These are phyloP conservation scores for Fagus sylvatica DNA, from an alignment of 306 rosid species.

Conservation along the genomic window DNA sequence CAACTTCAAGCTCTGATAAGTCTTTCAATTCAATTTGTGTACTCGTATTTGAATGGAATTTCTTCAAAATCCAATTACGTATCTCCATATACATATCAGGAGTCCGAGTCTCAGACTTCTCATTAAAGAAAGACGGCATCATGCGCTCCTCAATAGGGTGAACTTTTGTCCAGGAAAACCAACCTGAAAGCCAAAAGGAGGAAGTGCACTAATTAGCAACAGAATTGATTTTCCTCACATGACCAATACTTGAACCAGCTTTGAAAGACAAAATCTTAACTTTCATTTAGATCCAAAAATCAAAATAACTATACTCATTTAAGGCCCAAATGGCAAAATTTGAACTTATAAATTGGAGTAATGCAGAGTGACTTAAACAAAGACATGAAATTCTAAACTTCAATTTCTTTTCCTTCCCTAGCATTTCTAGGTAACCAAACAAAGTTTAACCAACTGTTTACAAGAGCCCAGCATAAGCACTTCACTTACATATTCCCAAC, in stretches of 20 bases:
- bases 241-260: conserved; percentile 5
- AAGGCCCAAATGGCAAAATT: no score
- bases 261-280: neutral
- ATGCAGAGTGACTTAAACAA: neutral
- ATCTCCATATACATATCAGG: conserved; percentile 70
- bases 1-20: conserved; percentile 70
- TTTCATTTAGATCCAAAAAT: neutral
- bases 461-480: neutral
- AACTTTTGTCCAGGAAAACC: conserved; percentile 79
- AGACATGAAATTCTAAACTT: neutral
- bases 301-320: no score
- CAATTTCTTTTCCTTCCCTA: neutral
- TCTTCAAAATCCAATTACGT: conserved; percentile 77
- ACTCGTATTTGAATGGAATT: conserved; percentile 59
- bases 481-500: neutral
- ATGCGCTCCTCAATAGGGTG: conserved; percentile 73
- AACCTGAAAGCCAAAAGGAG: conserved; percentile 58
- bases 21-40: conserved; percentile 64
- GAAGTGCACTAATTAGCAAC: conserved; percentile 6
- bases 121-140: conserved; percentile 74
- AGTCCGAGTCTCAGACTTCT: conserved; percentile 57
- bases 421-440: neutral
- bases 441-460: neutral
- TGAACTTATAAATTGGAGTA: no score
- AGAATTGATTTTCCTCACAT: neutral